Percentiles rank a stretch among this genome's conserved stretches.
Evolutionary conservation across 805 yeast genomes (phyloP).

Genomic region (Cyberlindnera samutprakarnensis): DNA sequence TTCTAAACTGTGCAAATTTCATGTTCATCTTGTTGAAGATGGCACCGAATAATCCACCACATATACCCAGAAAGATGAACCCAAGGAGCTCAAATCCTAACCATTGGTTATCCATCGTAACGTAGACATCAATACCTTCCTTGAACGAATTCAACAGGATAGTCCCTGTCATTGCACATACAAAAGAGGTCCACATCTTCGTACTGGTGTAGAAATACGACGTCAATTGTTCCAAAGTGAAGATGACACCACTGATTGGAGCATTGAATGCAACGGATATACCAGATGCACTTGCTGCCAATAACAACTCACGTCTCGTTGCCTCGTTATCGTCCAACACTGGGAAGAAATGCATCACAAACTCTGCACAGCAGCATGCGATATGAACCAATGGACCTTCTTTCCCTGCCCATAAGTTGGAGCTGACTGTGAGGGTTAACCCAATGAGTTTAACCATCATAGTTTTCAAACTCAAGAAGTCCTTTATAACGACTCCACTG

Average conservation of each 20-base stretch:
- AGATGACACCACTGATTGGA: conserved; percentile 83
- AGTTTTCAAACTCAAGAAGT: conserved; percentile 44
- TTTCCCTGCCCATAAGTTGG: conserved; percentile 78
- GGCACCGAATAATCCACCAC: conserved; percentile 65
- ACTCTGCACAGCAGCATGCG: conserved; percentile 49
- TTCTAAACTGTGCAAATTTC: conserved; percentile 30
- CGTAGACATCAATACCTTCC: conserved; percentile 46
- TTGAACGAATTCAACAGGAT: conserved; percentile 45
- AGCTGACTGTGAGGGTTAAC: conserved; percentile 56
- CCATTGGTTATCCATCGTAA: conserved; percentile 71
- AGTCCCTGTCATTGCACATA: conserved; percentile 68
- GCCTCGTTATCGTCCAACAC: conserved; percentile 42
- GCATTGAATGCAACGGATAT: conserved; percentile 80
- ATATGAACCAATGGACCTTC: conserved; percentile 87
- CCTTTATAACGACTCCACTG: conserved; percentile 52
- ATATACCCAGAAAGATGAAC: conserved; percentile 58
- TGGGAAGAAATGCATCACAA: conserved; percentile 28
- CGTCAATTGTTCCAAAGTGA: conserved; percentile 62
- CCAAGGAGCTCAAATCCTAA: conserved; percentile 63
- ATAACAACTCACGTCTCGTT: conserved; percentile 51
- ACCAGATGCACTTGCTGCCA: conserved; percentile 80
- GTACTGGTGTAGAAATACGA: conserved; percentile 55
- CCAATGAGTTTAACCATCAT: conserved; percentile 52
- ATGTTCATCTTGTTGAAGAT: conserved; percentile 42
- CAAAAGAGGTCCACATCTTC: conserved; percentile 79